Conservation (phyloP, 768 basidiomycete genomes). For the Boletus pseudopeckii region DNA sequence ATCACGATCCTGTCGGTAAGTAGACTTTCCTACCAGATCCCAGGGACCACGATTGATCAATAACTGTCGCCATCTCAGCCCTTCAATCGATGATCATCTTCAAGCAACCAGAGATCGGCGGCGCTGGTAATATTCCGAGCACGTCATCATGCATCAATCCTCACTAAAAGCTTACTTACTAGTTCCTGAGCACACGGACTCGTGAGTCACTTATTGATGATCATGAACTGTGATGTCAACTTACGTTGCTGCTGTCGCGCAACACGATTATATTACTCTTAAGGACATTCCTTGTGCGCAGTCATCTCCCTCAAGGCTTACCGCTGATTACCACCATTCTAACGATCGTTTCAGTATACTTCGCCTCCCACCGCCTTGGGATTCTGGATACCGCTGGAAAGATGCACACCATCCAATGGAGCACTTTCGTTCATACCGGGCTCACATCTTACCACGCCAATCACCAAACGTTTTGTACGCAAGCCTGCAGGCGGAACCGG, state of each 20-base stretch:
- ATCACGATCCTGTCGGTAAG: constrained; percentile 80
- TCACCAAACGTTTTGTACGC: constrained; percentile 85
- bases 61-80: constrained; percentile 39
- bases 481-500: constrained; percentile 75
- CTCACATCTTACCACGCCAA: constrained; percentile 72
- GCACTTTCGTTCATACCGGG: constrained; percentile 89
- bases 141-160: not conserved
- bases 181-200: constrained; percentile 95
- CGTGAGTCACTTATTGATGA: constrained; percentile 47
- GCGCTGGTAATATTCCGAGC: constrained; percentile 57
- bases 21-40: not conserved
- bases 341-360: constrained; percentile 63
- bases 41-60: not conserved
- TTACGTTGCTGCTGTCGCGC: not conserved
- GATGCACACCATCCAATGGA: constrained; percentile 78
- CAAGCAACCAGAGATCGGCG: constrained; percentile 91
- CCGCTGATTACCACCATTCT: not conserved
- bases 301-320: not conserved
- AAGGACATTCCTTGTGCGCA: constrained; percentile 71
- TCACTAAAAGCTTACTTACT: not conserved
- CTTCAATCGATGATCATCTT: constrained; percentile 95
- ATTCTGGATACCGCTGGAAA: constrained; percentile 94
- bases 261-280: not conserved
- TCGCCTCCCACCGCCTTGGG: constrained; percentile 89
- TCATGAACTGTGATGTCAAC: not conserved